These are phyloP conservation scores for Komagataella kurtzmanii DNA, from an alignment of 805 yeast genomes.

Conservation along the genomic window DNA sequence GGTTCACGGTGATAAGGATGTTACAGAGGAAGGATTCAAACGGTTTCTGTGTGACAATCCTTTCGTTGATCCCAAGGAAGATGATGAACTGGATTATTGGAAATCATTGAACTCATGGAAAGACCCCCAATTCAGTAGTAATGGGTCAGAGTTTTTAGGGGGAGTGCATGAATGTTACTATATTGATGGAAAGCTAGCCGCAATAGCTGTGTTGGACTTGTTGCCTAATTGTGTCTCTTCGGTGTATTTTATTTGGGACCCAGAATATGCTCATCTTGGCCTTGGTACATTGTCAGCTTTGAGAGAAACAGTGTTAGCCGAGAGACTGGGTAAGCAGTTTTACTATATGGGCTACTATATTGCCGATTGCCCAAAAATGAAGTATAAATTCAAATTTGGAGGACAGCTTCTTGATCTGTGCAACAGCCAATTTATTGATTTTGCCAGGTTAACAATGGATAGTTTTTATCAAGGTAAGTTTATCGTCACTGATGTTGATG, in stretches of 20 bases:
- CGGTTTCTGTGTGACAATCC: constrained; percentile 64
- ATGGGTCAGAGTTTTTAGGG: constrained; percentile 24
- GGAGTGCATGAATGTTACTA: constrained; percentile 76
- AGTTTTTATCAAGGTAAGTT: neutral
- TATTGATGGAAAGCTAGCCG: constrained; percentile 46
- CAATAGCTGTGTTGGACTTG: constrained; percentile 65
- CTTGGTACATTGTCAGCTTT: constrained; percentile 71
- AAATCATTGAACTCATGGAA: constrained; percentile 26
- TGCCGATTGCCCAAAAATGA: constrained; percentile 72
- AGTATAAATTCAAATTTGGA: constrained; percentile 66
- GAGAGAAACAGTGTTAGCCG: constrained; percentile 47
- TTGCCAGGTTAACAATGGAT: neutral
- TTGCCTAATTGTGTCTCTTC: constrained; percentile 69
- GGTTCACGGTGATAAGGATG: constrained; percentile 54
- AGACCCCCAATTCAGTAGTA: constrained; percentile 3
- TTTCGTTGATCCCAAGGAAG: constrained; percentile 21
- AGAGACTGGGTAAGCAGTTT: constrained; percentile 31
- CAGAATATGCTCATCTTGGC: constrained; percentile 54
- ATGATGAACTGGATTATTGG: constrained; percentile 24
- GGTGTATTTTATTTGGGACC: constrained; percentile 83
- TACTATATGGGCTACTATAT: constrained; percentile 77
- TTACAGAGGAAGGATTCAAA: constrained; percentile 33
- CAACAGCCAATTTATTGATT: neutral
- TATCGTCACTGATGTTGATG: neutral
- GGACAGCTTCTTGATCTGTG: constrained; percentile 48